Base-by-base conservation (phyloP, 75 land plant genomes). In the Pinus albicaulis region DNA sequence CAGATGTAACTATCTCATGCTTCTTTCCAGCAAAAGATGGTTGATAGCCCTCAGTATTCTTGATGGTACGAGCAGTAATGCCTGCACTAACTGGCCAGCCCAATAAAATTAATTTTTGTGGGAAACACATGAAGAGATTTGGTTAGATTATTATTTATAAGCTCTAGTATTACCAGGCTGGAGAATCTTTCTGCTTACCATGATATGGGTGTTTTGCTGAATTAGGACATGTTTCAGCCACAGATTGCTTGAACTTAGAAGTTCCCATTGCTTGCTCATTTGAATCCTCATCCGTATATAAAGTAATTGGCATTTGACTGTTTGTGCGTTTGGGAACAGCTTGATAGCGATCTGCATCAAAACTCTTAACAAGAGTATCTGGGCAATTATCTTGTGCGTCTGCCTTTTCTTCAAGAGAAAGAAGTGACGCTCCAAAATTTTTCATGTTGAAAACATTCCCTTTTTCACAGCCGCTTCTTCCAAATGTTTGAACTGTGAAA, bases 401-500 rank as follows among this genome's bases (percentile, higher is more conserved):
- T 2, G 16, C 28, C 73, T 24, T 74, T 24, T 24, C 55, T 20
- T 59, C 61, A 19, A 20, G 20, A 20, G 20, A 22, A 20, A 20
- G 20, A 59, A 59, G 22, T 5, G 23, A 20, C 10, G 61, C 61
- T 59, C 22, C 61, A 59, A 20, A 20, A 20, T 23, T 59, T 59
- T 59, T 59, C 20, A 59, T 23, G 20, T 59, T 59, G 20, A 22
- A 59, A 59, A 20, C 23, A 19, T 59, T 59, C 23, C n/a, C 55
- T 55, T 69, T 75, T 44, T 75, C 76, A 36, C 64, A 75, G 4
- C 75, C 76, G 23, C 26, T 38, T 65, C 44, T 65, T 25, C 74
- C 76, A 71, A 75, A 75, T 75, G 66, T 65, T 7, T 25, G 28
- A 14, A 75, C 76, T 36, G 20, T 75, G 23, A 75, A 71, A 28